These are phyloP conservation scores for Coniferiporia weirii DNA, from an alignment of 1,284 basidiomycete species.

Conservation along the genomic window DNA sequence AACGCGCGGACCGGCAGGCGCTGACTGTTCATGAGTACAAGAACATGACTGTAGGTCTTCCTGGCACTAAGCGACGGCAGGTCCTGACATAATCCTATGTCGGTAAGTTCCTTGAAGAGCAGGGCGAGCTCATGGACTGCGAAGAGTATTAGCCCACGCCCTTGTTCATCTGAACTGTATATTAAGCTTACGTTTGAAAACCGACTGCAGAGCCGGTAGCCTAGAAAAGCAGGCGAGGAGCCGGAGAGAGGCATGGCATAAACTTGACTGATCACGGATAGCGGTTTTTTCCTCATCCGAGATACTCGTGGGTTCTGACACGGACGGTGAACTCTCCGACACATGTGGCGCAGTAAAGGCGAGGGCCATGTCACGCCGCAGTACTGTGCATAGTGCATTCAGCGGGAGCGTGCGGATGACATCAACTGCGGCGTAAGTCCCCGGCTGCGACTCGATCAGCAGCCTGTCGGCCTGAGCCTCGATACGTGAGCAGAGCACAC, in stretches of 20 bases:
- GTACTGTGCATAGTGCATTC: background rate
- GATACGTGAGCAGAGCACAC: conserved; percentile 5
- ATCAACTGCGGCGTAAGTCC: background rate
- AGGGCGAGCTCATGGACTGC: conserved; percentile 3
- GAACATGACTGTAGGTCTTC: conserved; percentile 10
- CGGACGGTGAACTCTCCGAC: background rate
- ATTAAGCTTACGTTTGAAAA: conserved; percentile 7
- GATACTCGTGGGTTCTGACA: background rate
- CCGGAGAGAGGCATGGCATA: conserved; percentile 12
- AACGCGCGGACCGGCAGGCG: conserved; percentile 1
- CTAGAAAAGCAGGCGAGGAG: conserved; percentile 4
- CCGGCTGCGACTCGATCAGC: background rate
- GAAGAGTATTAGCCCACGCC: background rate
- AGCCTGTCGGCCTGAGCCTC: conserved; percentile 8
- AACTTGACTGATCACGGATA: conserved; percentile 3
- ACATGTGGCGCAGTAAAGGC: background rate
- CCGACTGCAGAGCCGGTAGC: background rate
- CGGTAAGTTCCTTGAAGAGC: conserved; percentile 1
- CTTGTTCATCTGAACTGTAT: background rate
- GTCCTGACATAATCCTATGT: conserved; percentile 4
- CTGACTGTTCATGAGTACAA: conserved; percentile 2
- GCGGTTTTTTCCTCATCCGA: background rate
- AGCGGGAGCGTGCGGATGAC: background rate
- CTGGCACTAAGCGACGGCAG: conserved; percentile 5
- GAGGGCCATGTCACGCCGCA: conserved; percentile 8